Percentiles rank a stretch among this genome's conserved stretches.
phyloP scores from a whole-genome alignment of 2,329 filamentous ascomycete genomes.

The Aspergillus sergii region DNA sequence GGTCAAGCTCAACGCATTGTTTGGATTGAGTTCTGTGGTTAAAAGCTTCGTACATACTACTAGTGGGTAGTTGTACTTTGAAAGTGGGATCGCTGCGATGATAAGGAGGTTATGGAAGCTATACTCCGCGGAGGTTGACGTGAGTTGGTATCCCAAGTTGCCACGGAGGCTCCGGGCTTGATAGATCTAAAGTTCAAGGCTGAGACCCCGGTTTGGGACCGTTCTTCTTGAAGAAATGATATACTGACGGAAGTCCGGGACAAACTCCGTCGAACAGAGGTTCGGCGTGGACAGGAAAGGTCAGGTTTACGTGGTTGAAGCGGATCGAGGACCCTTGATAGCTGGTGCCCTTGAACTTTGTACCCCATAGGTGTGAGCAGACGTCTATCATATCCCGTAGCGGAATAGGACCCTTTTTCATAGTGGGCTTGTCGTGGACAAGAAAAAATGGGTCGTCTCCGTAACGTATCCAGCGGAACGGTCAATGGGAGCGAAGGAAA shows the following conservation, averaged over 20 bases:
- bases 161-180: not conserved
- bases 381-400: constrained; percentile 3
- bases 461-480: constrained; percentile 1
- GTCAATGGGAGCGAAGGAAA: not conserved
- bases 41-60: not conserved
- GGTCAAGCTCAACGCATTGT: not conserved
- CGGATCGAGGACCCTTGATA: not conserved
- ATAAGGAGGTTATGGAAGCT: not conserved
- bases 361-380: not conserved
- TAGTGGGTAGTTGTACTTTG: not conserved
- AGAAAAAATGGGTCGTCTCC: constrained; percentile 4
- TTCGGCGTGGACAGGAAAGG: not conserved
- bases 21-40: not conserved
- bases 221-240: constrained; percentile 12
- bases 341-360: not conserved
- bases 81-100: not conserved
- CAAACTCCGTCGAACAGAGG: not conserved
- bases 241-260: constrained; percentile 3
- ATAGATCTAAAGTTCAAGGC: not conserved
- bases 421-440: constrained; percentile 1
- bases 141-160: no score
- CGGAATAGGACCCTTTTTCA: constrained; percentile 2
- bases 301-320: not conserved
- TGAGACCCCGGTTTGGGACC: not conserved
- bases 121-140: not conserved